Base-by-base conservation (phyloP, 768 basidiomycete species). In the Termitomyces sp. region DNA sequence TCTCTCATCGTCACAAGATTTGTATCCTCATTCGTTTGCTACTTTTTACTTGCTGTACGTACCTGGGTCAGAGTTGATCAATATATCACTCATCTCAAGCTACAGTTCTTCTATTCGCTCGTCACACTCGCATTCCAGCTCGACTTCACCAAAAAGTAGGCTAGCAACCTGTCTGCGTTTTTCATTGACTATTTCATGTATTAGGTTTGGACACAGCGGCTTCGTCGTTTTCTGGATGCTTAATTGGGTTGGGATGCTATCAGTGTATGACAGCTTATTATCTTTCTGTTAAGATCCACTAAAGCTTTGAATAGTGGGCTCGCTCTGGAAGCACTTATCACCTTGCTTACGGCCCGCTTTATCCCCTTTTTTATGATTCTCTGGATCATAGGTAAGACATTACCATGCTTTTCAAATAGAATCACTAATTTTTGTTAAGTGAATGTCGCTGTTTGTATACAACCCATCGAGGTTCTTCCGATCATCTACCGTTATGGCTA, bases 151-250 rank as follows among this genome's bases (percentile, higher is more conserved):
- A 75, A 78, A 52, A 78, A 72, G 80, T 84, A 42, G 41, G 41
- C 37, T 34, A 78, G 11, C 53, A 20, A 20, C 1, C 18, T 57
- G 27, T 50, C 11, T 52, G 5, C 12, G 34, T 39, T 6, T 54
- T 54, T 2, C 15, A 1, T 42, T 45, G 24, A 58, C 4, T 12
- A 20, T 34, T 20, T 3, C 8, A 15, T 41, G 2, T 27, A n/a
- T 20, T 39, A 77, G 81, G 60, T 86, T 81, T 59, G 82, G 82
- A 20, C 63, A 64, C 51, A 68, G 65, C 0, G 88, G 87, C 0
- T 86, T 89, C 64, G 65, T 88, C 48, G 70, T 88, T 34, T 86
- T 85, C 63, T 89, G 88, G 88, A 86, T 88, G 84, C 72, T 88
- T 61, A 83, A 82, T 61, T 89, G 78, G 77, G 54, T 78, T 54